Base-by-base conservation (phyloP, 176 grass and related monocot genomes). In the Puya raimondii region DNA sequence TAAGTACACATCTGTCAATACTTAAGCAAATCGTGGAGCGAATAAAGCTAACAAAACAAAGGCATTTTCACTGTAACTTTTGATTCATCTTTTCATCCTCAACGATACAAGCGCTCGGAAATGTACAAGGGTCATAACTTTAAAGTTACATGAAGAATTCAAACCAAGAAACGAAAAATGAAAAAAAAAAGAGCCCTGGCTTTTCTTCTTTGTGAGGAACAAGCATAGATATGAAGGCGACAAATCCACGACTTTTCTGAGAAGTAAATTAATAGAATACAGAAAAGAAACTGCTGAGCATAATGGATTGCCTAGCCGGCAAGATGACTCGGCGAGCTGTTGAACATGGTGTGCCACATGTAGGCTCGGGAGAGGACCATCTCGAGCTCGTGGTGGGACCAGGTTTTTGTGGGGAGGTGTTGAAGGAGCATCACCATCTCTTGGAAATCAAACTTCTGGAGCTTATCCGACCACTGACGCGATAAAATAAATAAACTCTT, bases 341-440 rank as follows among this genome's bases (percentile, higher is more conserved):
- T 93, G 82, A 93, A 99, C 85, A 93, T 86, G 0, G 85, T 73
- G 70, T 93, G 85, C 94, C 94, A 99, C 94, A 99, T 99, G 82
- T 88, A 99, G 10, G 94, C 87, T 57, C 87, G 71, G 16, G 90
- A 99, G 48, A 99, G 87, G 29, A 94, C 85, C 90, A 86, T 91
- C 82, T 93, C 89, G 14, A 99, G 87, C 72, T 93, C 90, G 0
- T 99, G 78, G 82, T 99, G 90, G 1, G 82, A 84, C 95, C 95
- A 99, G 48, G 85, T 89, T 82, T 82, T 85, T 3, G 95, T 99
- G 0, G 95, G 95, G 27, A 99, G 75, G 69, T 91, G 95, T 75
- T 99, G 95, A 47, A 99, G 90, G 67, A 99, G 84, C 95, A 99
- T 99, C 26, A 99, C 95, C 87, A 94, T 86, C 70, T 99, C 95